Conservation (phyloP, 352 stramenopile species). For the Thalassiosira allenii region DNA sequence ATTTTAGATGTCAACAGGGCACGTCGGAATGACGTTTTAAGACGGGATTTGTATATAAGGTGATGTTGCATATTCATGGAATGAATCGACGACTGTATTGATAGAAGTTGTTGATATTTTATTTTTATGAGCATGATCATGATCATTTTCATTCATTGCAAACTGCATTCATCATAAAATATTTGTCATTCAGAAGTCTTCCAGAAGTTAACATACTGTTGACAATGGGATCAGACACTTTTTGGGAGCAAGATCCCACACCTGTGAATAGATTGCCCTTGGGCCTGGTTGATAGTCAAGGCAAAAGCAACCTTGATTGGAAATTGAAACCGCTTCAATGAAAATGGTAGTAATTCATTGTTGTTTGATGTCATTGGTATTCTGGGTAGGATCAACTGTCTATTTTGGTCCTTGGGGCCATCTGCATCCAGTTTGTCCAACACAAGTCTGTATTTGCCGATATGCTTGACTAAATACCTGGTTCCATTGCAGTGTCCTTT, state of each 20-base stretch:
- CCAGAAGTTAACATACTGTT: too few species aligned
- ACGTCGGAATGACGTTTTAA: too few species aligned
- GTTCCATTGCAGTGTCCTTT: constrained; percentile 26
- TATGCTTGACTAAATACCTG: neutral
- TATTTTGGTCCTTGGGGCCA: neutral
- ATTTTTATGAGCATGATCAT: too few species aligned
- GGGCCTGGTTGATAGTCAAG: constrained; percentile 22
- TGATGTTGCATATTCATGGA: too few species aligned
- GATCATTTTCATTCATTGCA: too few species aligned
- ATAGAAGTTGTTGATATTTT: too few species aligned
- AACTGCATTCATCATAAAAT: too few species aligned
- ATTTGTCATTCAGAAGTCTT: too few species aligned
- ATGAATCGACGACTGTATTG: too few species aligned
- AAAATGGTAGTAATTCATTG: constrained; percentile 2
- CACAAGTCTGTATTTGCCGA: constrained; percentile 15
- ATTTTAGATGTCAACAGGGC: too few species aligned
- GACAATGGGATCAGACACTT: constrained; percentile 32
- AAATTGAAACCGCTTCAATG: constrained; percentile 27
- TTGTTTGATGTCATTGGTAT: constrained; percentile 25
- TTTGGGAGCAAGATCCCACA: constrained; percentile 12
- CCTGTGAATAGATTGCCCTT: constrained; percentile 14
- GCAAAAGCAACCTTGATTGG: constrained; percentile 15
- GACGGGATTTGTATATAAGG: too few species aligned
- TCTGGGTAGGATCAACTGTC: constrained; percentile 29
- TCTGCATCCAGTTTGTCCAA: neutral